Evolutionary conservation across 176 grass and related monocot species (phyloP).

Genomic region (bread wheat (Triticum aestivum)): DNA sequence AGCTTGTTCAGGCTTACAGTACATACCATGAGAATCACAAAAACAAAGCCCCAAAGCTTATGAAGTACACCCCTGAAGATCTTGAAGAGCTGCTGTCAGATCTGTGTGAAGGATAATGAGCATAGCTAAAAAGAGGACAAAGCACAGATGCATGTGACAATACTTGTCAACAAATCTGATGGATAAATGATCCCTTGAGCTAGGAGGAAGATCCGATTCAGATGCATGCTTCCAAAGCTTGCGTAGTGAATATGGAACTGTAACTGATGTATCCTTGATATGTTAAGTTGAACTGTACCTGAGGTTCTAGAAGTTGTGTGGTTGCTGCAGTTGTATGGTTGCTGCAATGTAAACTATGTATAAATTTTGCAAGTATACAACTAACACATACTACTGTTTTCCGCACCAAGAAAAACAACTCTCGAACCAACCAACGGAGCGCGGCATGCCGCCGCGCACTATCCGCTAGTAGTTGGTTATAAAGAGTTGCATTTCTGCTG

Average conservation of each 20-base stretch:
- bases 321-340: neutral
- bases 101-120: conserved; percentile 12
- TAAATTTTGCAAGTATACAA: no score
- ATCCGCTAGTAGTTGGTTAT: no score
- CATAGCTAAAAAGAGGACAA: neutral
- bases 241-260: neutral
- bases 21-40: conserved; percentile 11
- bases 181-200: neutral
- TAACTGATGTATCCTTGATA: neutral
- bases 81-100: neutral
- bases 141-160: neutral
- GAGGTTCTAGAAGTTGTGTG: neutral
- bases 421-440: no score
- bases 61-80: conserved; percentile 17
- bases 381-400: no score
- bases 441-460: no score
- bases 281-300: neutral
- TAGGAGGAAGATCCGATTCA: neutral
- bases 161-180: neutral
- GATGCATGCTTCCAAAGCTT: neutral
- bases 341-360: no score
- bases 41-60: conserved; percentile 7
- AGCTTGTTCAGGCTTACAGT: conserved; percentile 10
- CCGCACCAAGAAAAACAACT: no score
- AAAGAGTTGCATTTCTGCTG: no score